These are phyloP conservation scores for Thamnidium elegans DNA, from an alignment of 192 early-diverging fungal genomes.

Conservation along the genomic window DNA sequence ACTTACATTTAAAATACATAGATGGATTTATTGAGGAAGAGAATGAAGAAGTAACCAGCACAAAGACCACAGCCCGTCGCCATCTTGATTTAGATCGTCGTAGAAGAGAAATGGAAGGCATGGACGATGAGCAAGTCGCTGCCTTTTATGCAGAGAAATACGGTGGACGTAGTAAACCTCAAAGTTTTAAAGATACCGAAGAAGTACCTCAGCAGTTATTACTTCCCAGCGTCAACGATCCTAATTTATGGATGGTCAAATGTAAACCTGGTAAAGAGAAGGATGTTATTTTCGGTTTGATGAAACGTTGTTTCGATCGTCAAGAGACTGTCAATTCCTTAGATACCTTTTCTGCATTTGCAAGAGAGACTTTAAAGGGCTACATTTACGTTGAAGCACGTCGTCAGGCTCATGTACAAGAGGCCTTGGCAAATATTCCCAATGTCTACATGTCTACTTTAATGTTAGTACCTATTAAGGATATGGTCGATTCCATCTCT, in stretches of 20 bases:
- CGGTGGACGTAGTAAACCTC: slow-evolving; percentile 54
- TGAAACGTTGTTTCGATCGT: slow-evolving; percentile 72
- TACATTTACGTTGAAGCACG: slow-evolving; percentile 92
- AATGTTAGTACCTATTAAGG: slow-evolving; percentile 82
- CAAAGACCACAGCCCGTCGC: slow-evolving; percentile 56
- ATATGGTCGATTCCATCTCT: slow-evolving; percentile 88
- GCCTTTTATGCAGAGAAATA: slow-evolving; percentile 70
- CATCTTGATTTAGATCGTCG: slow-evolving; percentile 71
- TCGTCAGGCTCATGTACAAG: slow-evolving; percentile 74
- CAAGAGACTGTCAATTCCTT: slow-evolving; percentile 57
- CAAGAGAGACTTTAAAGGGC: slow-evolving; percentile 79
- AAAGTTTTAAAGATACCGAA: slow-evolving; percentile 47
- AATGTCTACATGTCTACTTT: slow-evolving; percentile 70
- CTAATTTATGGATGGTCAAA: slow-evolving; percentile 87
- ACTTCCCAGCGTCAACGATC: slow-evolving; percentile 82
- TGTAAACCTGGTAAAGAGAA: slow-evolving; percentile 88
- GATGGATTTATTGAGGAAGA: slow-evolving; percentile 76
- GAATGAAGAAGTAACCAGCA: slow-evolving; percentile 51
- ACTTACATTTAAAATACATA: slow-evolving; percentile 6
- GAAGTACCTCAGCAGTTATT: slow-evolving; percentile 76
- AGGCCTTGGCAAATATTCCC: slow-evolving; percentile 52
- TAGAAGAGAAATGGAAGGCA: slow-evolving; percentile 64
- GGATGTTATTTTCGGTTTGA: slow-evolving; percentile 77
- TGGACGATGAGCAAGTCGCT: slow-evolving; percentile 84
- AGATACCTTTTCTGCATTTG: slow-evolving; percentile 79